These are phyloP conservation scores for Metschnikowia vanudenii DNA, from an alignment of 805 yeast genomes.

Conservation along the genomic window DNA sequence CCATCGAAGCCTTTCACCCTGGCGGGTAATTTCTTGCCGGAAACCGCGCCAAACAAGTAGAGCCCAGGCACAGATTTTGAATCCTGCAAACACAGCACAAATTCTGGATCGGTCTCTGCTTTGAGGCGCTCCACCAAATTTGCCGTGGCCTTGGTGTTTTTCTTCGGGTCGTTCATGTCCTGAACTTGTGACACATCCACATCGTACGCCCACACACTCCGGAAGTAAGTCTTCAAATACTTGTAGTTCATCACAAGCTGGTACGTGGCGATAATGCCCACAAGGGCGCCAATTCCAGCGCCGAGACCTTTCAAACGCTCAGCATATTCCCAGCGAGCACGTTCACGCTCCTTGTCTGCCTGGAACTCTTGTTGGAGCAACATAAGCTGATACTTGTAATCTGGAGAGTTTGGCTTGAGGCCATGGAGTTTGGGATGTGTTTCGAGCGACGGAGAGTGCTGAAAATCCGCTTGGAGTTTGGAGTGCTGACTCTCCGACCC, in stretches of 20 bases:
- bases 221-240: slow-evolving; percentile 33
- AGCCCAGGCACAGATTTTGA: slow-evolving; percentile 33
- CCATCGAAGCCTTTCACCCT: slow-evolving; percentile 66
- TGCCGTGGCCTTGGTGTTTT: slow-evolving; percentile 27
- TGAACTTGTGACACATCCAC: slow-evolving; percentile 40
- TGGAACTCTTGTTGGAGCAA: slow-evolving; percentile 29
- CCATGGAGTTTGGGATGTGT: slow-evolving; percentile 28
- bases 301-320: slow-evolving; percentile 46
- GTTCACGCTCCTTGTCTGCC: slow-evolving; percentile 26
- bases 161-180: slow-evolving; percentile 31
- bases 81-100: slow-evolving; percentile 21
- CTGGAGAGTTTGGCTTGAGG: slow-evolving; percentile 33
- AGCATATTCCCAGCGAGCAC: slow-evolving; percentile 36
- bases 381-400: slow-evolving; percentile 34
- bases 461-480: slow-evolving; percentile 4
- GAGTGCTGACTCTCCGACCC: slow-evolving; percentile 8
- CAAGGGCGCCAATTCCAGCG: slow-evolving; percentile 41
- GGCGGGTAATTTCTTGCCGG: slow-evolving; percentile 49
- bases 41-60: slow-evolving; percentile 34
- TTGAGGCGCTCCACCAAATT: slow-evolving; percentile 27
- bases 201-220: slow-evolving; percentile 33
- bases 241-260: slow-evolving; percentile 45
- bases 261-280: slow-evolving; percentile 40
- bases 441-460: slow-evolving; percentile 4
- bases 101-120: slow-evolving; percentile 23